phyloP scores from a whole-genome alignment of 345 rosid genomes.

The Gossypium sturtianum region DNA sequence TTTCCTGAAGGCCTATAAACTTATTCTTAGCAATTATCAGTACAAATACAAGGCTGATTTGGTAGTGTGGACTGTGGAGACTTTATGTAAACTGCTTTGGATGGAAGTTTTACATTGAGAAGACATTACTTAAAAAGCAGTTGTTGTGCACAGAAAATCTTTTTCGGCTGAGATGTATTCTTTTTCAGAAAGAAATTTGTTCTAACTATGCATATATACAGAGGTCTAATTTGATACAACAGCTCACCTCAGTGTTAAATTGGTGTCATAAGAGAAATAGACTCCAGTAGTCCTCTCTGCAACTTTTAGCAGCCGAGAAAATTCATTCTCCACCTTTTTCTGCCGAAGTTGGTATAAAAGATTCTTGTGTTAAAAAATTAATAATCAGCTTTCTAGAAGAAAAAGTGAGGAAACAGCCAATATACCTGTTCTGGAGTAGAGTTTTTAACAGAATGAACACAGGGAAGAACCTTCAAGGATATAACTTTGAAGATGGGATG shows the following conservation, averaged over 20 bases:
- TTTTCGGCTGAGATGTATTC: not conserved
- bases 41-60: not conserved
- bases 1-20: not conserved
- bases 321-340: slow-evolving; percentile 84
- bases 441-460: slow-evolving; percentile 68
- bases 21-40: not conserved
- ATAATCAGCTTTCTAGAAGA: not conserved
- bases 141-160: not conserved
- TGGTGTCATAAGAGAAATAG: slow-evolving; percentile 79
- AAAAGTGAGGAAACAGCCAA: slow-evolving; percentile 1
- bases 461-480: slow-evolving; percentile 78
- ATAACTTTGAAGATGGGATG: slow-evolving; percentile 72
- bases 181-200: not conserved
- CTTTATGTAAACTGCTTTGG: not conserved
- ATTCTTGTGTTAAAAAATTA: slow-evolving; percentile 6
- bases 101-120: not conserved
- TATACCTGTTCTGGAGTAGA: slow-evolving; percentile 76
- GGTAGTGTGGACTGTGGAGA: not conserved
- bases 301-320: slow-evolving; percentile 50
- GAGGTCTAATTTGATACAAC: not conserved
- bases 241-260: slow-evolving; percentile 76
- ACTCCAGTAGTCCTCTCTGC: slow-evolving; percentile 81
- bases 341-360: slow-evolving; percentile 27
- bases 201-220: not conserved
- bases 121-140: not conserved